Percentiles rank a stretch among this genome's conserved stretches.
Evolutionary conservation across 495 filamentous ascomycete genomes (phyloP).

Genomic region (Trichoderma virens): DNA sequence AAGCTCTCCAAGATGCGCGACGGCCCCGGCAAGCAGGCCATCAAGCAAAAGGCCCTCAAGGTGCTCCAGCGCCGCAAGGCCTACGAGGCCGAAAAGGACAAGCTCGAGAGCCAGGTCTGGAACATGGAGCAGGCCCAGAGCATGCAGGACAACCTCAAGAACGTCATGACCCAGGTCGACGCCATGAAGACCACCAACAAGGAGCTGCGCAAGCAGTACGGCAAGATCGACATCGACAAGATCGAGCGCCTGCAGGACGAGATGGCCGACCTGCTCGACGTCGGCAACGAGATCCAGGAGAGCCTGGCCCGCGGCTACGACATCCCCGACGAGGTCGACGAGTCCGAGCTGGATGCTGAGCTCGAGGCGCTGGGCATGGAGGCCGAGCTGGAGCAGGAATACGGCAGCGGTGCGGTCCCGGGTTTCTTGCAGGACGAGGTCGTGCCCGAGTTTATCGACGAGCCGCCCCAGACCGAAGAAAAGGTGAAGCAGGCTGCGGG

Average conservation of each 20-base stretch:
- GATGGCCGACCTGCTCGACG: conserved; percentile 96
- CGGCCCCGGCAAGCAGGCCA: conserved; percentile 85
- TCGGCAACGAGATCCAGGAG: conserved; percentile 98
- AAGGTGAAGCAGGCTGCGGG: conserved; percentile 80
- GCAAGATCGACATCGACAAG: conserved; percentile 94
- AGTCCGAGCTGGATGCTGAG: conserved; percentile 94
- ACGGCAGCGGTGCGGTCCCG: conserved; percentile 57
- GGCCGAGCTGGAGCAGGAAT: conserved; percentile 60
- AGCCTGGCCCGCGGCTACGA: conserved; percentile 90
- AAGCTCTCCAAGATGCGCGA: conserved; percentile 92
- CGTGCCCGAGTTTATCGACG: conserved; percentile 83
- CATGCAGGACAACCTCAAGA: conserved; percentile 99
- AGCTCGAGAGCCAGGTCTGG: conserved; percentile 92
- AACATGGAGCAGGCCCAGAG: conserved; percentile 99
- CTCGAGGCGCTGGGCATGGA: conserved; percentile 91
- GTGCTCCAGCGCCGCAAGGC: conserved; percentile 92
- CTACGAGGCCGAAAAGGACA: conserved; percentile 90
- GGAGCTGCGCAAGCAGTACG: conserved; percentile 87
- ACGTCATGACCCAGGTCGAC: conserved; percentile 97
- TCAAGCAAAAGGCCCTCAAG: conserved; percentile 92
- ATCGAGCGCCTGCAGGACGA: conserved; percentile 98
- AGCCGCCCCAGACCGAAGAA: conserved; percentile 52
- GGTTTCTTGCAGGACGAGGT: conserved; percentile 78
- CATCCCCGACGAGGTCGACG: conserved; percentile 94
- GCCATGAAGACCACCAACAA: conserved; percentile 96